Percentiles rank a stretch among this genome's conserved stretches.
phyloP scores from a whole-genome alignment of 768 basidiomycete genomes.

The Candolleomyces eurysporus region DNA sequence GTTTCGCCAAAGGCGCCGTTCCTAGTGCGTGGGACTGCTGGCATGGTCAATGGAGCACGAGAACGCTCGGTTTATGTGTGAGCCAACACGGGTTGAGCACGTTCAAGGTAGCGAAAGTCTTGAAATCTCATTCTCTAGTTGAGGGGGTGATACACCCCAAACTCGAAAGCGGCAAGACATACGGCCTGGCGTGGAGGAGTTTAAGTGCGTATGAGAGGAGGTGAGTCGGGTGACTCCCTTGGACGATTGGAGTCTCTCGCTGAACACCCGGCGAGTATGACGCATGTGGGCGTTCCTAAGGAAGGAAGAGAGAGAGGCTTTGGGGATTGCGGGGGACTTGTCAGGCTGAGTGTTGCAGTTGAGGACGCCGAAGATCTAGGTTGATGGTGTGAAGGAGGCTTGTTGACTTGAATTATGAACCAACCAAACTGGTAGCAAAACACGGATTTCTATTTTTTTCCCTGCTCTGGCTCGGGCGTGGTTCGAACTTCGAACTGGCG shows the following conservation, averaged over 20 bases:
- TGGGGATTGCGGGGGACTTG: slow-evolving; percentile 81
- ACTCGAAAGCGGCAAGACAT: slow-evolving; percentile 45
- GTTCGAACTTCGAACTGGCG: no score
- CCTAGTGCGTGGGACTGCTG: slow-evolving; percentile 86
- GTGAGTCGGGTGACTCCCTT: slow-evolving; percentile 72
- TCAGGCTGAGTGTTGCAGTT: slow-evolving; percentile 83
- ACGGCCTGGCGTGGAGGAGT: slow-evolving; percentile 62
- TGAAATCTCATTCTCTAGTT: slow-evolving; percentile 58
- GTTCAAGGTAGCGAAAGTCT: slow-evolving; percentile 63
- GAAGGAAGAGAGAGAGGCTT: no score
- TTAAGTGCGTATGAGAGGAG: slow-evolving; percentile 67
- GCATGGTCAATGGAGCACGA: slow-evolving; percentile 87
- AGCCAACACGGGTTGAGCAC: slow-evolving; percentile 85
- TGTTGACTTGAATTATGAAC: no score
- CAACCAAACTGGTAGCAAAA: no score
- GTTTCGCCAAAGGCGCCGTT: slow-evolving; percentile 82
- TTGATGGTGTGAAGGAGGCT: no score
- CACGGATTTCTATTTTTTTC: no score
- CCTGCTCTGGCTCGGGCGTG: no score
- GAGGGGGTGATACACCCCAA: slow-evolving; percentile 87
- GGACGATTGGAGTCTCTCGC: slow-evolving; percentile 92
- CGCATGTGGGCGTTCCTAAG: no score
- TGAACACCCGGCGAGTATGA: no score
- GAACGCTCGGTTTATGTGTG: slow-evolving; percentile 89
- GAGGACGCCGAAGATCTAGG: no score